Evolutionary conservation across 1,139 yeast species (phyloP), one percentile per base, ranked within the genome.

Genomic region (Taphrina deformans): DNA sequence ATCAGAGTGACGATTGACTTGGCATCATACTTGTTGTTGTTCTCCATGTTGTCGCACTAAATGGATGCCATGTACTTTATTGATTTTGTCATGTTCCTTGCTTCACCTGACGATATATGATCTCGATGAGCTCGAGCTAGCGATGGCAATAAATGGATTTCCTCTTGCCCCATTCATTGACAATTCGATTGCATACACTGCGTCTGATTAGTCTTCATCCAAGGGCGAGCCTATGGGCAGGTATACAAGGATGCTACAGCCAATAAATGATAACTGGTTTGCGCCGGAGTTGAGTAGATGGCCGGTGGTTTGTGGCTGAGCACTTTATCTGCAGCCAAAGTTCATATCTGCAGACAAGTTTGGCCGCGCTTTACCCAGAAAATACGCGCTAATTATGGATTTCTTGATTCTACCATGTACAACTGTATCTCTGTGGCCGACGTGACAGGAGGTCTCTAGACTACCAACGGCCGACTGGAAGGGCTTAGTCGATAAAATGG

Each of bases 1-100:
- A 59, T 35, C 40, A 59, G 31, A 2, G 63, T 59, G 18, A 59
- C 63, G 31, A 59, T 59, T 10, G 63, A 51, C 50, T 59, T 59
- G 33, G 63, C 63, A 27, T 50, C 63, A 24, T 53, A 53, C 9
- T 23, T 46, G 40, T 59, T 40, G 27, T 44, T 44, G 51, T 26
- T 40, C 61, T n/a, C n/a, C n/a, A n/a, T n/a, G n/a, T n/a, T n/a
- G n/a, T n/a, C n/a, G n/a, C n/a, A n/a, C n/a, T n/a, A n/a, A n/a
- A n/a, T n/a, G n/a, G n/a, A n/a, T n/a, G n/a, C n/a, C n/a, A n/a
- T n/a, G n/a, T n/a, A n/a, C n/a, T n/a, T n/a, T n/a, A n/a, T n/a
- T n/a, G n/a, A n/a, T n/a, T n/a, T n/a, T n/a, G n/a, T n/a, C n/a
- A n/a, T n/a, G n/a, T n/a, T n/a, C n/a, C n/a, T n/a, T n/a, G n/a